Conservation (phyloP, 352 stramenopile genomes). For the Pythium periplocum region DNA sequence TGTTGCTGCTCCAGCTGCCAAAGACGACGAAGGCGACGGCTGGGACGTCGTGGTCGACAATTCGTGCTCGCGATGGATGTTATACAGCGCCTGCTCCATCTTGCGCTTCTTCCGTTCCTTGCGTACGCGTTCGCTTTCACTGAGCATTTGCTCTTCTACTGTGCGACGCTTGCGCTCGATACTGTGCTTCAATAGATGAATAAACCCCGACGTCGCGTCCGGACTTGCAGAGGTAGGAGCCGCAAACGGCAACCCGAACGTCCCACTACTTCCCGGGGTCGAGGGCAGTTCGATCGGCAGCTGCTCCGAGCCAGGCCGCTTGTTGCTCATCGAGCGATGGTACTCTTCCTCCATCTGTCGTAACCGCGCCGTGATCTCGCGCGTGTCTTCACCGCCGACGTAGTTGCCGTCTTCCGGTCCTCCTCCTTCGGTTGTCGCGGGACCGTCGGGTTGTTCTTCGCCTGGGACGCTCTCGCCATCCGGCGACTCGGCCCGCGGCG, state of each 20-base stretch:
- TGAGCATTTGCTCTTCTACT: slow-evolving; percentile 40
- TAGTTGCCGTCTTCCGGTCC: neutral
- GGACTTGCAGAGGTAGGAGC: neutral
- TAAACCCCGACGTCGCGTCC: slow-evolving; percentile 29
- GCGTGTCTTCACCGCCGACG: slow-evolving; percentile 7
- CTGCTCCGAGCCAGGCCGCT: slow-evolving; percentile 4
- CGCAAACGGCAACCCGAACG: neutral
- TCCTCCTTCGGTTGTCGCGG: neutral
- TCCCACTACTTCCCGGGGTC: neutral
- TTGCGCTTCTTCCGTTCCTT: slow-evolving; percentile 59
- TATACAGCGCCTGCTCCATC: slow-evolving; percentile 45
- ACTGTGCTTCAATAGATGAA: slow-evolving; percentile 49
- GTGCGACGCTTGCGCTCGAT: slow-evolving; percentile 44
- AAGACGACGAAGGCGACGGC: neutral
- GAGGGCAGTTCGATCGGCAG: neutral
- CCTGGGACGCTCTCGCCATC: neutral
- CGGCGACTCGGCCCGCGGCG: no score
- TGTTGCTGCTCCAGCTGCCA: neutral
- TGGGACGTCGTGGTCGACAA: neutral
- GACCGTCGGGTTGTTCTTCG: neutral
- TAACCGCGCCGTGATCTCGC: slow-evolving; percentile 26
- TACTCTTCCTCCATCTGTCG: slow-evolving; percentile 43
- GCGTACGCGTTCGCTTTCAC: slow-evolving; percentile 47
- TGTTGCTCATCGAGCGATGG: slow-evolving; percentile 16
- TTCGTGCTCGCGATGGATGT: slow-evolving; percentile 44